Base-by-base conservation (phyloP, 495 filamentous ascomycete genomes). In the Podospora pseudopauciseta region DNA sequence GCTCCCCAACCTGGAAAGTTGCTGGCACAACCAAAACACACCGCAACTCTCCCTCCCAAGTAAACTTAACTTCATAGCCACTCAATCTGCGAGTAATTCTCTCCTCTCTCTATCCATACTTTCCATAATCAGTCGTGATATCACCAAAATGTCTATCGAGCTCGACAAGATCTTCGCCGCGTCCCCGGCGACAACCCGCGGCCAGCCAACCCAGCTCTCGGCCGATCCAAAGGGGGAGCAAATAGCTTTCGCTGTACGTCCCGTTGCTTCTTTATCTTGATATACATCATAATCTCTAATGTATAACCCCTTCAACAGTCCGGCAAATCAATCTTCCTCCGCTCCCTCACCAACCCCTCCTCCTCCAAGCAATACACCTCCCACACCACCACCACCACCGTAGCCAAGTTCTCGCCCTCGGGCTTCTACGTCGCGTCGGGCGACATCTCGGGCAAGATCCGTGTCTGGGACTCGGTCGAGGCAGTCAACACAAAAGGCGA, bases 341-440 rank as follows among this genome's bases (percentile, higher is more conserved):
- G 95, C 65, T 91, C 86, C 53, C 94, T 99, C 82, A 94, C 97
- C 78, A 82, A 96, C 78, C 94, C 96, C 61, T 84, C 91, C 63
- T 73, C 87, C 58, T 86, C 88, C 77, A 91, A 89, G 70, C 93
- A 98, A 79, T 98, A 99, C 80, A 94, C 90, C 26, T 86, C 88
- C 72, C 95, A 99, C 80, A 97, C 92, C 28, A 82, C 90, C 39
- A 86, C 87, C 64, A 94, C 93, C 0, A 97, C 92, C 5, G 93
- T 98, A 68, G 95, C 96, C 57, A 91, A 92, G 55, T 97, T 99
- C 81, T 89, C 96, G 4, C 95, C 95, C 2, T 96, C 92, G 11
- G 95, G 96, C 55, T 98, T 91, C 83, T 97, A 94, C 70, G 86
- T 98, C 68, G 95, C 96, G n/a, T 94, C 91, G 68, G 95, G 94